These are phyloP conservation scores for Candida sanyaensis DNA, from an alignment of 1,139 yeast species.

Conservation along the genomic window DNA sequence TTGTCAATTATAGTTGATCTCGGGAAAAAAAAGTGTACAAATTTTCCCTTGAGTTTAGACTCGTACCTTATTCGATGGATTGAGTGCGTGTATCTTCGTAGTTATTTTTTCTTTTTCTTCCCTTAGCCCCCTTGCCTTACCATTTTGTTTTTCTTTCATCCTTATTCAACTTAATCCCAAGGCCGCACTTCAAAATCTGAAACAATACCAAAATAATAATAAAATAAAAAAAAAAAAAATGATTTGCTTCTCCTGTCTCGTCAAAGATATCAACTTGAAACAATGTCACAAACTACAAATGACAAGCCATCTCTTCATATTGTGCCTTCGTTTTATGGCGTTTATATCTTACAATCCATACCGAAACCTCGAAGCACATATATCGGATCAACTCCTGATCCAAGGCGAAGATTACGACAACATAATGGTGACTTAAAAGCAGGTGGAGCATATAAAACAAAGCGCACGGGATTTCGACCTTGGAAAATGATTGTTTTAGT, in stretches of 20 bases:
- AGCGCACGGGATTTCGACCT: constrained; percentile 56
- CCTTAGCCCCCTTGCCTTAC: neutral
- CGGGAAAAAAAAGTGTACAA: too few species aligned
- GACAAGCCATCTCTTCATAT: constrained; percentile 13
- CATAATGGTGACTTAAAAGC: constrained; percentile 67
- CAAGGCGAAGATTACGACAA: constrained; percentile 65
- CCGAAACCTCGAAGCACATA: constrained; percentile 60
- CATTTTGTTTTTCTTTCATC: too few species aligned
- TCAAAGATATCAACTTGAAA: constrained; percentile 4
- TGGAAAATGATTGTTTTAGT: constrained; percentile 70
- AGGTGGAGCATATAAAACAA: constrained; percentile 74
- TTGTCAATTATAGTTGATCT: too few species aligned
- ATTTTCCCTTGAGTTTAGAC: too few species aligned
- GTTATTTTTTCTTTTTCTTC: neutral
- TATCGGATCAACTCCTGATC: constrained; percentile 80
- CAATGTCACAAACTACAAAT: constrained; percentile 3
- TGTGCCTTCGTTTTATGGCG: constrained; percentile 56
- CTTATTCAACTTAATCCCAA: too few species aligned
- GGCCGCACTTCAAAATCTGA: neutral
- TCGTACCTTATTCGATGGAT: too few species aligned
- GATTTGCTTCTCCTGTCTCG: neutral
- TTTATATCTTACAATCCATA: constrained; percentile 63
- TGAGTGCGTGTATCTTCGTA: neutral
- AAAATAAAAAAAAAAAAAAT: neutral
- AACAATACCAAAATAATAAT: neutral